Base-by-base conservation (phyloP, 306 rosid species). In the Cyamopsis tetragonoloba region DNA sequence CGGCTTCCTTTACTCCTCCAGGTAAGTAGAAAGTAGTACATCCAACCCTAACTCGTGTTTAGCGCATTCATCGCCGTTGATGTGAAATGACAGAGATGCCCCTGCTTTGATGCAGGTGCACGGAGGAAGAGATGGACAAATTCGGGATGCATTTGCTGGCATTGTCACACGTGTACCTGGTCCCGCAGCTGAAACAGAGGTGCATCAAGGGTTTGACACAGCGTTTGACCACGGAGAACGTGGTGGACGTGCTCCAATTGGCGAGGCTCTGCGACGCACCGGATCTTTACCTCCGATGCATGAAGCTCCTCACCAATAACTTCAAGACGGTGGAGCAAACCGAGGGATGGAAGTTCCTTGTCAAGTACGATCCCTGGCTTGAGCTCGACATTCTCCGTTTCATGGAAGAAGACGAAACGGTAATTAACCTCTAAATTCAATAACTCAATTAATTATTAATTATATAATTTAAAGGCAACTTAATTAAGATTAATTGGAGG, bases 181-280 rank as follows among this genome's bases (percentile, higher is more conserved):
- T 93, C 14, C 96, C 97, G 7, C 87, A 86, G 49, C 82, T 93
- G 85, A 93, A 93, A 68, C 88, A 78, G 73, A 71, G 63, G 4
- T 90, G 96, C 77, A 68, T 51, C 20, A 93, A 83, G 80, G 88
- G 75, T 2, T 44, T 93, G 23, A 70, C 60, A 1, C 80, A 81
- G 42, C 81, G 95, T 54, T 73, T 93, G 67, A 80, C 86, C 18
- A 51, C 54, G 1, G 97, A 90, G 13, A 88, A 83, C 77, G 97
- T 88, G 37, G 96, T 93, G 71, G 99, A 93, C 28, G 70, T 90
- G 30, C 86, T 93, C 11, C 97, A 93, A 70, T 86, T 93, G 12
- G 96, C 97, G 0, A 82, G 85, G 60, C 85, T 93, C 83, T 93
- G 96, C 77, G 93, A 93, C 27, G 95, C 99, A 9, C 87, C 96